Evolutionary conservation across 2,329 filamentous ascomycete species (phyloP).

Genomic region (Alternaria atra): DNA sequence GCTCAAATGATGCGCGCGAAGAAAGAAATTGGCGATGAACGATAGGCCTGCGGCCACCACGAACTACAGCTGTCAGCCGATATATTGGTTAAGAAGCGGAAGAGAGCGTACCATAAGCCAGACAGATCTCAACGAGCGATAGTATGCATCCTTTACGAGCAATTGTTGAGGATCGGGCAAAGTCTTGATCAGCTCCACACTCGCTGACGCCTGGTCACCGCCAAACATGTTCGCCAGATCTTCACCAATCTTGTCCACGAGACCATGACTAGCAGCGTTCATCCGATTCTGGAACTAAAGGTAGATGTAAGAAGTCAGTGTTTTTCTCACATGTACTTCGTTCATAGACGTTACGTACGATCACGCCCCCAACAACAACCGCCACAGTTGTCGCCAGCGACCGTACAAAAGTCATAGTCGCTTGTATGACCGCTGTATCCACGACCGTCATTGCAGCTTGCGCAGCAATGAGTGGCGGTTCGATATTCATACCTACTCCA

Average conservation of each 20-base stretch:
- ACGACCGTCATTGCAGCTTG: slow-evolving; percentile 49
- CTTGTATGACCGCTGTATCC: slow-evolving; percentile 58
- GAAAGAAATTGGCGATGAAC: slow-evolving; percentile 15
- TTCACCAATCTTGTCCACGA: slow-evolving; percentile 57
- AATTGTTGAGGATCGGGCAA: slow-evolving; percentile 56
- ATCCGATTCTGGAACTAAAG: slow-evolving; percentile 55
- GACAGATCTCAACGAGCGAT: slow-evolving; percentile 12
- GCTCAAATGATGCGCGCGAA: slow-evolving; percentile 18
- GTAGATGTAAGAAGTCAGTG: not conserved
- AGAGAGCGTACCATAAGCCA: slow-evolving; percentile 20
- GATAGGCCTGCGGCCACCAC: slow-evolving; percentile 14
- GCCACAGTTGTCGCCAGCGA: slow-evolving; percentile 53
- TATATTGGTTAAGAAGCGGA: not conserved
- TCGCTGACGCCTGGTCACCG: slow-evolving; percentile 65
- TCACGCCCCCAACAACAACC: slow-evolving; percentile 56
- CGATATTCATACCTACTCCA: slow-evolving; percentile 60
- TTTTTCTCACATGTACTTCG: not conserved
- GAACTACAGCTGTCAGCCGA: slow-evolving; percentile 4
- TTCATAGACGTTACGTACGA: slow-evolving; percentile 22
- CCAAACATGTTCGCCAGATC: slow-evolving; percentile 58
- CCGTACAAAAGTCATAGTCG: slow-evolving; percentile 56
- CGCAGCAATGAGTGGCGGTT: slow-evolving; percentile 61
- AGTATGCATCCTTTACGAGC: slow-evolving; percentile 48
- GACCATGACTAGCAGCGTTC: slow-evolving; percentile 56
- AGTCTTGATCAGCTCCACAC: slow-evolving; percentile 61